A percentile compares a stretch with the other conserved stretches of the same genome.
Conservation (phyloP, 1,139 yeast genomes). For the Sugiyamaella castrensis region DNA sequence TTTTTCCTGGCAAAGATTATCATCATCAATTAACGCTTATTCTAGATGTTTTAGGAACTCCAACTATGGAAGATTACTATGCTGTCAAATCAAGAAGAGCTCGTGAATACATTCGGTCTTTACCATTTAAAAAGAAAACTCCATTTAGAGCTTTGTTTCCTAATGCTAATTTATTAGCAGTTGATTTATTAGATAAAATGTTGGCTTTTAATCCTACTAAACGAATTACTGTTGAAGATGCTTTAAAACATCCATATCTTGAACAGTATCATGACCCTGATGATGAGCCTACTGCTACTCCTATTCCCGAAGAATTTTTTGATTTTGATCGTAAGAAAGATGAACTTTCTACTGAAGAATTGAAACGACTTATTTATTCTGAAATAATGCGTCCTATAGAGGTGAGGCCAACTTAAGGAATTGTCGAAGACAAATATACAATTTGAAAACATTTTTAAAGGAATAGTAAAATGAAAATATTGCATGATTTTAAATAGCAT, state of each 20-base stretch:
- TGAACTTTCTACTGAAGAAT: slow-evolving; percentile 62
- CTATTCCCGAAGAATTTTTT: slow-evolving; percentile 75
- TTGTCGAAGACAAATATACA: neutral
- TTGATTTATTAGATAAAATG: slow-evolving; percentile 72
- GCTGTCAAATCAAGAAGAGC: slow-evolving; percentile 83
- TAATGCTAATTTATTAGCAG: slow-evolving; percentile 60
- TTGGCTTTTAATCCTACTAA: slow-evolving; percentile 76
- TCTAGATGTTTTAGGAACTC: slow-evolving; percentile 88
- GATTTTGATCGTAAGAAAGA: slow-evolving; percentile 77
- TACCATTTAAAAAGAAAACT: slow-evolving; percentile 61
- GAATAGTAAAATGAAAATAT: too few relatives aligned
- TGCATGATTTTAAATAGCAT: too few relatives aligned
- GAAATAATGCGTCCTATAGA: slow-evolving; percentile 45
- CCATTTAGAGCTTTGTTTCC: slow-evolving; percentile 56
- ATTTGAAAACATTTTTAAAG: too few relatives aligned
- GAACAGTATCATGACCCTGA: slow-evolving; percentile 73
- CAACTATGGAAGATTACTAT: slow-evolving; percentile 73
- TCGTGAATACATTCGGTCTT: slow-evolving; percentile 73
- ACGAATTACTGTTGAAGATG: slow-evolving; percentile 76
- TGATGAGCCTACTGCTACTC: slow-evolving; percentile 77
- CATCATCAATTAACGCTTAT: slow-evolving; percentile 85
- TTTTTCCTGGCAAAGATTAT: slow-evolving; percentile 94
- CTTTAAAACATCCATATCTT: slow-evolving; percentile 79
- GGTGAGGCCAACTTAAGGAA: neutral
- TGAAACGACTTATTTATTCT: slow-evolving; percentile 65